A percentile compares a stretch with the other conserved stretches of the same genome.
Evolutionary conservation across 176 grass and related monocot genomes (phyloP).

Genomic region (Elaeis guineensis): DNA sequence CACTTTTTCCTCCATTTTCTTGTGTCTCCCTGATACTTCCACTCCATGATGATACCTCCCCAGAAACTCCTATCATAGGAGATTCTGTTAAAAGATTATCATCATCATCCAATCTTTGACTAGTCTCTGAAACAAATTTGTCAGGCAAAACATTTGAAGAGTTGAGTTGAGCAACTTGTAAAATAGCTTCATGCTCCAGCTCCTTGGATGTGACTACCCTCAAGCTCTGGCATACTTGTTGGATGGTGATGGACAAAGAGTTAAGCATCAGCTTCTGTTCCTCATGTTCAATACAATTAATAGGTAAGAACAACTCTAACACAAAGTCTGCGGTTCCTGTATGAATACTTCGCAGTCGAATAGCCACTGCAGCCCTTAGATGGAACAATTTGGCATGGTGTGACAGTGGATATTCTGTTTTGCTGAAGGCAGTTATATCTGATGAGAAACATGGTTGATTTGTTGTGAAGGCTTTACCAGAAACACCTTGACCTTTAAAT

Average conservation of each 20-base stretch:
- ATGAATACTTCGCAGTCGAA: slow-evolving; percentile 42
- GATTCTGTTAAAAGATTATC: slow-evolving; percentile 23
- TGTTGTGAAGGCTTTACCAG: slow-evolving; percentile 66
- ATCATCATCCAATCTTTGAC: slow-evolving; percentile 21
- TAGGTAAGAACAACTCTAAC: slow-evolving; percentile 86
- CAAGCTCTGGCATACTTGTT: slow-evolving; percentile 46
- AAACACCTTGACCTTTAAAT: slow-evolving; percentile 78
- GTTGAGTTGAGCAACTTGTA: slow-evolving; percentile 14
- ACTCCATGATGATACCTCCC: slow-evolving; percentile 42
- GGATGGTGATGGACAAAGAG: slow-evolving; percentile 62
- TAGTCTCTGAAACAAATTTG: slow-evolving; percentile 21
- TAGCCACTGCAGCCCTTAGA: slow-evolving; percentile 70
- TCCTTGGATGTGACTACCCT: slow-evolving; percentile 51
- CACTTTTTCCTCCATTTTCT: slow-evolving; percentile 27
- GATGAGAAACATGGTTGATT: slow-evolving; percentile 76
- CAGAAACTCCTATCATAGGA: slow-evolving; percentile 22
- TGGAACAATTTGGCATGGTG: slow-evolving; percentile 86
- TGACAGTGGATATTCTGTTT: slow-evolving; percentile 70
- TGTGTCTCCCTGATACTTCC: slow-evolving; percentile 46
- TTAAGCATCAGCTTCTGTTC: slow-evolving; percentile 62
- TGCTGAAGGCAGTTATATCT: slow-evolving; percentile 48
- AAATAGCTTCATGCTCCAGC: slow-evolving; percentile 39
- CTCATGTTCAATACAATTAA: slow-evolving; percentile 37
- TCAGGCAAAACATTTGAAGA: slow-evolving; percentile 13
- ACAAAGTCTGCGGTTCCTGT: slow-evolving; percentile 64